Evolutionary conservation across 208 protist genomes (phyloP), one percentile per base, ranked within the genome.

Genomic region (Novymonas esmeraldas): DNA sequence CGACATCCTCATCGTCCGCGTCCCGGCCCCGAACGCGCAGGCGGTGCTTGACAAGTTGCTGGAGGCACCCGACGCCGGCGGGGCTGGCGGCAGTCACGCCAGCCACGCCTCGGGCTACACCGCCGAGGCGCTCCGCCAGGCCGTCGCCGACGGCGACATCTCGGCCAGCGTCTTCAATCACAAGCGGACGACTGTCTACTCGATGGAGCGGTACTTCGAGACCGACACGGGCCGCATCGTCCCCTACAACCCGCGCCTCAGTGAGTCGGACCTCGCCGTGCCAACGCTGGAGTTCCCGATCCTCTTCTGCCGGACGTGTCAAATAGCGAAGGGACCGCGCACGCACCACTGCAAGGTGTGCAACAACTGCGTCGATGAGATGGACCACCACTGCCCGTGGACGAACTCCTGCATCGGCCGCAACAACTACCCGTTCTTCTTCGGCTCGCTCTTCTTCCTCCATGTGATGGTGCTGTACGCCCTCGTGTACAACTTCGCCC

Each of bases 381-480:
- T 88, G 46, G 84, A 93, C 62, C 84, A 90, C 51, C 87, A 93
- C 65, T 90, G 86, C 59, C 52, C 49, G 9, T 90, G 87, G 87
- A 87, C 76, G 20, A 81, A 81, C 34, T 84, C 71, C 45, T 90
- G 84, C 66, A 76, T 90, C 10, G 87, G 87, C 9, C 58, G 63
- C 28, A 68, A 78, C 58, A 93, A 93, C 74, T 90, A 90, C 55
- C 52, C 58, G 28, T 83, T 63, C 55, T 93, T 93, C 62, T 64
- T 84, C 33, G 48, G 49, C 38, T 59, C 62, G 3, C 70, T 84
- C n/a, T 7, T 71, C 28, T 70, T 62, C 20, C 54, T 88, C 49
- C 78, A 88, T 66, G 10, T 85, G 18, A 70, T 70, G 60, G 66
- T 57, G n/a, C 41, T 72, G 45, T 82, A 82, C 57, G 67, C 59